Evolutionary conservation across 352 stramenopile genomes (phyloP).

Genomic region (Phytophthora megakarya): DNA sequence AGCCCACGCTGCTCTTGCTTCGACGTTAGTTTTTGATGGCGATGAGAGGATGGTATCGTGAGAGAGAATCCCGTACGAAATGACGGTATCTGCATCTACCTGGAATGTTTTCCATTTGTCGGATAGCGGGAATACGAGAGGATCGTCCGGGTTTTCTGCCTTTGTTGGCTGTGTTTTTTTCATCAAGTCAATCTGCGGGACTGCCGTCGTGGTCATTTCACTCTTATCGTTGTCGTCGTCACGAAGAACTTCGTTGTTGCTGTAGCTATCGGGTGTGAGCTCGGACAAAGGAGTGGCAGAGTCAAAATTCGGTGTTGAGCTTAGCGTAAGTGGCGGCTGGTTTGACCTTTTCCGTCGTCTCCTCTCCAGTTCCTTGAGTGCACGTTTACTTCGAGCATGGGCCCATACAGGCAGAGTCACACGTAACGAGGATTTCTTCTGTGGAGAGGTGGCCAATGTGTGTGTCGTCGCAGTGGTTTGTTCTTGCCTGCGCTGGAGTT

Average conservation of each 20-base stretch:
- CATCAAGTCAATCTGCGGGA: slow-evolving; percentile 19
- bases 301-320: slow-evolving; percentile 29
- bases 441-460: slow-evolving; percentile 10
- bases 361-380: slow-evolving; percentile 59
- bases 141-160: slow-evolving; percentile 20
- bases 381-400: slow-evolving; percentile 67
- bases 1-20: slow-evolving; percentile 1
- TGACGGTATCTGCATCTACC: slow-evolving; percentile 46
- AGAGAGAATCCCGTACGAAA: slow-evolving; percentile 59
- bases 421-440: slow-evolving; percentile 33
- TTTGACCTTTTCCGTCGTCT: slow-evolving; percentile 14
- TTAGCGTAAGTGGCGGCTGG: slow-evolving; percentile 28
- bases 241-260: slow-evolving; percentile 20
- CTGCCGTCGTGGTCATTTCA: not conserved
- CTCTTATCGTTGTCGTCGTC: slow-evolving; percentile 20
- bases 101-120: slow-evolving; percentile 47
- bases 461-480: slow-evolving; percentile 13
- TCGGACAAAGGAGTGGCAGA: slow-evolving; percentile 17
- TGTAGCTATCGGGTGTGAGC: slow-evolving; percentile 8
- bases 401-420: slow-evolving; percentile 62
- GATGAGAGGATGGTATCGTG: slow-evolving; percentile 32
- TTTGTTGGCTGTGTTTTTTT: slow-evolving; percentile 15
- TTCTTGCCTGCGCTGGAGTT: slow-evolving; percentile 24
- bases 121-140: slow-evolving; percentile 47
- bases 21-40: not conserved